Evolutionary conservation across 1,139 yeast genomes (phyloP).

Genomic region (Keqinozyma sinolaborantium): DNA sequence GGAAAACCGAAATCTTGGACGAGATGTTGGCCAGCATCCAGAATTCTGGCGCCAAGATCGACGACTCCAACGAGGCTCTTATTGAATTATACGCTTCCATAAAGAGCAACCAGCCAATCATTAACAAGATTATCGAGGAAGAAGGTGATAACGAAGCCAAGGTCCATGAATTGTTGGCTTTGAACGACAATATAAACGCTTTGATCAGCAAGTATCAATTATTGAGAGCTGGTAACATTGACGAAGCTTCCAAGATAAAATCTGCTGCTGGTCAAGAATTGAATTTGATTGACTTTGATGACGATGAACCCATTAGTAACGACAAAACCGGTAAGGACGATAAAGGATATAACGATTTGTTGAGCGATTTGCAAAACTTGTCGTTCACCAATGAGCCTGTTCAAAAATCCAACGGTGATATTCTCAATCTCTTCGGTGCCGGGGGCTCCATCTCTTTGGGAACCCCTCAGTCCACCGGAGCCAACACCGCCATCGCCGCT

Average conservation of each 20-base stretch:
- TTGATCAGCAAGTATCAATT: slow-evolving; percentile 65
- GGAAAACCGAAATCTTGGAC: slow-evolving; percentile 86
- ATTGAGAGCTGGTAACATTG: slow-evolving; percentile 61
- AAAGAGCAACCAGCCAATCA: slow-evolving; percentile 83
- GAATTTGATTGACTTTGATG: slow-evolving; percentile 79
- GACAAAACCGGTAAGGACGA: slow-evolving; percentile 37
- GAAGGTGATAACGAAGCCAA: slow-evolving; percentile 58
- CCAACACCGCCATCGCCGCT: slow-evolving; percentile 4
- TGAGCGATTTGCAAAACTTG: slow-evolving; percentile 67
- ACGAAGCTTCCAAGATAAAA: slow-evolving; percentile 57
- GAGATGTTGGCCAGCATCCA: slow-evolving; percentile 76
- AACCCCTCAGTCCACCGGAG: slow-evolving; percentile 8
- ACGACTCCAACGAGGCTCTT: slow-evolving; percentile 66
- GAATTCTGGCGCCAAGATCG: slow-evolving; percentile 37
- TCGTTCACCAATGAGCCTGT: slow-evolving; percentile 36
- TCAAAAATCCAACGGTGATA: slow-evolving; percentile 23
- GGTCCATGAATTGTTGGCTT: slow-evolving; percentile 59
- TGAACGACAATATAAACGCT: slow-evolving; percentile 76
- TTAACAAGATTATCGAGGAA: slow-evolving; percentile 81
- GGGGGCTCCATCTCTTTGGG: slow-evolving; percentile 46
- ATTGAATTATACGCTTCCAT: slow-evolving; percentile 75
- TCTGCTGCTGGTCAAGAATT: slow-evolving; percentile 37
- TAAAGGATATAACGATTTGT: slow-evolving; percentile 58
- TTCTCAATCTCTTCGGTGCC: slow-evolving; percentile 42
- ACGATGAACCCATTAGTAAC: slow-evolving; percentile 41